Conservation (phyloP, 371 early-diverging fungal genomes). For the Mucor saturninus region DNA sequence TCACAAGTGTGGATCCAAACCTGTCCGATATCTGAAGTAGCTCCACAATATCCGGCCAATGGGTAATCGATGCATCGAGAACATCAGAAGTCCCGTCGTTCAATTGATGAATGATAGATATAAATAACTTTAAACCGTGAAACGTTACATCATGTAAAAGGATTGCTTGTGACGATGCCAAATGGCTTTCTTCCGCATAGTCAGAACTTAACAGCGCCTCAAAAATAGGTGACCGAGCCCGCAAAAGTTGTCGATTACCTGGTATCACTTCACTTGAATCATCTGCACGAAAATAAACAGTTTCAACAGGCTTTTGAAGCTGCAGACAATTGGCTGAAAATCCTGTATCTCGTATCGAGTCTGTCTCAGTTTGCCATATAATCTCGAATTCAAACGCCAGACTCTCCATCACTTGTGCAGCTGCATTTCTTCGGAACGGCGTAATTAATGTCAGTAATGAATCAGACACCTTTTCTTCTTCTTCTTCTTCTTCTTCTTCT, state of each 20-base stretch:
- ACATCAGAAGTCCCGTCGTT: slow-evolving; percentile 4
- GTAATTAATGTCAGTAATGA: slow-evolving; percentile 9
- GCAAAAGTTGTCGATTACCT: slow-evolving; percentile 19
- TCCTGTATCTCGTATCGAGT: neutral
- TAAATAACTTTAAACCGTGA: slow-evolving; percentile 14
- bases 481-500: slow-evolving; percentile 19
- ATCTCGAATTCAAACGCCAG: slow-evolving; percentile 16
- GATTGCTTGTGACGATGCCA: slow-evolving; percentile 15
- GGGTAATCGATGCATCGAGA: neutral
- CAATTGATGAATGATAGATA: slow-evolving; percentile 15
- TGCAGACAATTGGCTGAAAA: neutral
- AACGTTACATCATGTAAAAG: slow-evolving; percentile 32
- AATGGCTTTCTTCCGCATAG: slow-evolving; percentile 26
- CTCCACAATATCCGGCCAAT: slow-evolving; percentile 31
- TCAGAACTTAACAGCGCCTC: slow-evolving; percentile 31
- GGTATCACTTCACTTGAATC: slow-evolving; percentile 12
- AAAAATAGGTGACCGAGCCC: slow-evolving; percentile 31
- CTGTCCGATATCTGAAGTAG: slow-evolving; percentile 38
- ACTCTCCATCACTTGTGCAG: slow-evolving; percentile 41
- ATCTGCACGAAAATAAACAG: slow-evolving; percentile 29
- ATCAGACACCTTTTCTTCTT: neutral
- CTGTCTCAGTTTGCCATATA: slow-evolving; percentile 6
- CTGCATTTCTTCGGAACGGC: slow-evolving; percentile 26
- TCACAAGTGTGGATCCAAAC: slow-evolving; percentile 25
- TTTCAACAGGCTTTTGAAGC: neutral